A percentile compares a stretch with the other conserved stretches of the same genome.
phyloP scores from a whole-genome alignment of 1,139 yeast genomes.

The Yamadazyma trypodendri region DNA sequence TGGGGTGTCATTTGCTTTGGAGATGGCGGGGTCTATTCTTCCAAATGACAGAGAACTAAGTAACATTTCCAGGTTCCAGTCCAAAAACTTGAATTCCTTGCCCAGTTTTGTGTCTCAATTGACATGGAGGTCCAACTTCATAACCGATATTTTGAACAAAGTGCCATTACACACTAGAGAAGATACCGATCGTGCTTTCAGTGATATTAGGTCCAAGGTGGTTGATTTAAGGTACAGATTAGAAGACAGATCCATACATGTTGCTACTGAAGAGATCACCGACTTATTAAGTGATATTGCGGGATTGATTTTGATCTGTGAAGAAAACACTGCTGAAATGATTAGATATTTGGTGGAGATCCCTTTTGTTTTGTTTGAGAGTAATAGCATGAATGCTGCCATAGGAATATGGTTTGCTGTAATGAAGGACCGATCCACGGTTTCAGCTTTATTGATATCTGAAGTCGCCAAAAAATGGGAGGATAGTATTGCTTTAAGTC shows the following conservation, averaged over 20 bases:
- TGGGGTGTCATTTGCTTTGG: conserved; percentile 88
- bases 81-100: conserved; percentile 50
- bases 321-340: conserved; percentile 48
- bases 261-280: conserved; percentile 32
- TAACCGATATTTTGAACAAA: conserved; percentile 39
- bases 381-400: conserved; percentile 63
- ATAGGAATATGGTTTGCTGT: conserved; percentile 79
- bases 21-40: conserved; percentile 74
- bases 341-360: conserved; percentile 61
- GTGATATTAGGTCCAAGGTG: conserved; percentile 18
- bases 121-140: conserved; percentile 64
- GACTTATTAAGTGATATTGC: conserved; percentile 49
- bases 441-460: conserved; percentile 61
- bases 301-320: conserved; percentile 48
- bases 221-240: conserved; percentile 15
- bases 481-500: conserved; percentile 52
- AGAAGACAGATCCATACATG: conserved; percentile 13
- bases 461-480: conserved; percentile 74
- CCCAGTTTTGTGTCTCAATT: conserved; percentile 79
- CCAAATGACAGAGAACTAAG: conserved; percentile 61
- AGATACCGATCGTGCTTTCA: conserved; percentile 30
- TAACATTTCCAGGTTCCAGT: conserved; percentile 26
- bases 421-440: conserved; percentile 60
- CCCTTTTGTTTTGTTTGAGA: conserved; percentile 68
- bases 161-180: conserved; percentile 32